Percentiles rank a stretch among this genome's conserved stretches.
Conservation (phyloP, 805 yeast species). For the Starmerella apicola region DNA sequence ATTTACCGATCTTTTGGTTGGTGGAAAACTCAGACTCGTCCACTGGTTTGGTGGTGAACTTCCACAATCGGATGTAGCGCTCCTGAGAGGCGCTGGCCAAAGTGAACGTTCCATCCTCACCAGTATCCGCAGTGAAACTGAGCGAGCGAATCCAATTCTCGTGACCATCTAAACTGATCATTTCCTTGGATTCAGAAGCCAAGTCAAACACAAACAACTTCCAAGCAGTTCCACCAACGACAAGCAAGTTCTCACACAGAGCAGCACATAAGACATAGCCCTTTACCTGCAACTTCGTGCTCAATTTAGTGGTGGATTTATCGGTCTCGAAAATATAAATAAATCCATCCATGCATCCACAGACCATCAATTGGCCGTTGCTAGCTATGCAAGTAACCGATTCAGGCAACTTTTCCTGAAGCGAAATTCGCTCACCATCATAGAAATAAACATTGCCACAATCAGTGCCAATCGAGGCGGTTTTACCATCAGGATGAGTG, state of each 20-base stretch:
- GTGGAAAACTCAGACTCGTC: constrained; percentile 56
- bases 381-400: constrained; percentile 3
- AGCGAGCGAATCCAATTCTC: constrained; percentile 91
- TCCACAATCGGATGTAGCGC: constrained; percentile 83
- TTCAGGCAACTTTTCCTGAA: neutral
- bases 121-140: constrained; percentile 39
- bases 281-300: constrained; percentile 4
- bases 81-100: constrained; percentile 91
- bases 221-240: constrained; percentile 29
- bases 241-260: constrained; percentile 18
- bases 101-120: constrained; percentile 37
- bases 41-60: constrained; percentile 31
- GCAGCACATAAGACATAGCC: constrained; percentile 25
- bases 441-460: constrained; percentile 2
- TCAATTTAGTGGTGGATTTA: constrained; percentile 5
- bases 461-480: constrained; percentile 10
- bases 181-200: neutral
- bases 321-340: constrained; percentile 46
- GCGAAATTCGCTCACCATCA: neutral
- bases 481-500: neutral
- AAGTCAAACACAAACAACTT: constrained; percentile 37
- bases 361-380: constrained; percentile 29
- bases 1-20: constrained; percentile 30
- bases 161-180: constrained; percentile 56
- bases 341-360: constrained; percentile 56